Evolutionary conservation across 2,329 filamentous ascomycete genomes (phyloP).

Genomic region (Pyrenophora teres): DNA sequence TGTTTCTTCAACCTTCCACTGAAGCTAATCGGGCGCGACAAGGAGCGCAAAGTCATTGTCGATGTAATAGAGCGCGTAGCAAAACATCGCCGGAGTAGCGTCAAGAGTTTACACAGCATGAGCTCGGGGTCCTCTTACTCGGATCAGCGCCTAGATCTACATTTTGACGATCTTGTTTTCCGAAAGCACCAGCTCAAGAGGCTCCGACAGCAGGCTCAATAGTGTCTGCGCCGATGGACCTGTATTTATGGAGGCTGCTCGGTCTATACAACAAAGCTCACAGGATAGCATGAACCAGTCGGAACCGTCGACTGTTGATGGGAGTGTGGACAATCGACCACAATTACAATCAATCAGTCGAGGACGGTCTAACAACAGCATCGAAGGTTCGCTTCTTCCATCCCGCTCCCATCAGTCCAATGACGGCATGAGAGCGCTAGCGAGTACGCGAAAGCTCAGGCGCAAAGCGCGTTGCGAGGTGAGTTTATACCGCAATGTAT

Average conservation of each 20-base stretch:
- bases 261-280: constrained; percentile 32
- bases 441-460: constrained; percentile 51
- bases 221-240: constrained; percentile 35
- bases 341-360: constrained; percentile 22
- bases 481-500: not conserved
- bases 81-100: constrained; percentile 59
- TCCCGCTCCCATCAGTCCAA: constrained; percentile 37
- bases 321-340: constrained; percentile 27
- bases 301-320: constrained; percentile 33
- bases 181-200: constrained; percentile 59
- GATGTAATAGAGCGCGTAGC: constrained; percentile 75
- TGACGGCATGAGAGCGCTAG: constrained; percentile 30
- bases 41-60: constrained; percentile 72
- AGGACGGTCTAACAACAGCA: constrained; percentile 38
- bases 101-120: constrained; percentile 54
- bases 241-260: constrained; percentile 33
- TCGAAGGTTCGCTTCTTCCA: constrained; percentile 33
- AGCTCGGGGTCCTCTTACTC: constrained; percentile 61
- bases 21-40: constrained; percentile 76
- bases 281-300: constrained; percentile 36
- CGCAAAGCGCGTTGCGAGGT: constrained; percentile 61
- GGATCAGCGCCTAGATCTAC: constrained; percentile 55
- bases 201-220: constrained; percentile 53
- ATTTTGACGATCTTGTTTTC: constrained; percentile 56
- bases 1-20: constrained; percentile 89